phyloP scores from a whole-genome alignment of 2,329 filamentous ascomycete species.

The Zymoseptoria passerinii region DNA sequence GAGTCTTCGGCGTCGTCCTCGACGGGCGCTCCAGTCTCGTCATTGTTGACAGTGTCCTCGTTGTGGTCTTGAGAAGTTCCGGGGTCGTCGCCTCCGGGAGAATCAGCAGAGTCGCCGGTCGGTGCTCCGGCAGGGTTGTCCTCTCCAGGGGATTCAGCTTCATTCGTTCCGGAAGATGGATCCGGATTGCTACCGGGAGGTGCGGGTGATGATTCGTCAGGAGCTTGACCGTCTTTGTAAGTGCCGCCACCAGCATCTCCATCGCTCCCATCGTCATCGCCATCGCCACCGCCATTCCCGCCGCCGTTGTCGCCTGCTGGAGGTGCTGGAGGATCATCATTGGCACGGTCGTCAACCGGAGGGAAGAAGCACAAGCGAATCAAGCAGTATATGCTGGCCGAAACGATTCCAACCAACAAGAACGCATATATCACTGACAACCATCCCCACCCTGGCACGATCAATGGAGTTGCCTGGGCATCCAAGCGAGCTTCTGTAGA shows the following conservation, averaged over 20 bases:
- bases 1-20: no score
- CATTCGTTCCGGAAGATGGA: not conserved
- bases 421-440: not conserved
- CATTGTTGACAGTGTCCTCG: not conserved
- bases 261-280: not conserved
- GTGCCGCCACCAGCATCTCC: not conserved
- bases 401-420: no score
- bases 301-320: not conserved
- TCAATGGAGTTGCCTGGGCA: not conserved
- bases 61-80: no score
- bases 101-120: no score
- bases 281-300: not conserved
- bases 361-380: no score
- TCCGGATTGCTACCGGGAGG: not conserved
- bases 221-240: not conserved
- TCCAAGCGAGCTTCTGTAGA: not conserved
- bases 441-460: not conserved
- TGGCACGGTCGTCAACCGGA: not conserved
- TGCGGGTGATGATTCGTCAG: not conserved
- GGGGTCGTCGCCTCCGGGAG: no score
- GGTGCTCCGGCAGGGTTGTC: no score
- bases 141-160: no score
- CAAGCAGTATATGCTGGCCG: no score
- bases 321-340: not conserved
- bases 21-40: not conserved